These are phyloP conservation scores for Magnolia kwangsiensis DNA, from an alignment of 164 flowering plant genomes.

Conservation along the genomic window DNA sequence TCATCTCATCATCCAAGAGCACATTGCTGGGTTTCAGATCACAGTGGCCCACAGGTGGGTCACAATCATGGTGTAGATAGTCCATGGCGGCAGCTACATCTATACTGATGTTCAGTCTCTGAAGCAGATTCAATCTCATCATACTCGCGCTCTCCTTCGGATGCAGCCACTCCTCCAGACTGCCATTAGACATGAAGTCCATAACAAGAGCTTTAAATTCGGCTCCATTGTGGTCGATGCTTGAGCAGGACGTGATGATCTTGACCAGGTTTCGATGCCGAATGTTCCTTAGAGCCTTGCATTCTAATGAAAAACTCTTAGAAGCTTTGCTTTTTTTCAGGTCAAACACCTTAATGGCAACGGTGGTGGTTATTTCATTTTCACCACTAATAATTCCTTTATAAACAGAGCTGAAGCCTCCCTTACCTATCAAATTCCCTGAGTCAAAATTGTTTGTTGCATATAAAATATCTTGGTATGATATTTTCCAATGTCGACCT, in stretches of 20 bases:
- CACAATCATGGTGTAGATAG: constrained; percentile 13
- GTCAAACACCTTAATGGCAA: constrained; percentile 26
- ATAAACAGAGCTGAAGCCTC: constrained; percentile 22
- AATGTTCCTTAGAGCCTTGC: constrained; percentile 18
- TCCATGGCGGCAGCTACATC: constrained; percentile 9
- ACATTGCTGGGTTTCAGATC: constrained; percentile 12
- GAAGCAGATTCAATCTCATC: background rate
- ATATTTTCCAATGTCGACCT: background rate
- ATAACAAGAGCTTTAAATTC: constrained; percentile 13
- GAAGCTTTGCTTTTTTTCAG: constrained; percentile 15
- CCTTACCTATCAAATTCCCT: constrained; percentile 18
- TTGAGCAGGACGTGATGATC: constrained; percentile 9
- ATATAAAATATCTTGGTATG: constrained; percentile 17
- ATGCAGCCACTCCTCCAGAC: constrained; percentile 9
- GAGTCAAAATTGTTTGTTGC: constrained; percentile 21
- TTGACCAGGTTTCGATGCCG: constrained; percentile 10
- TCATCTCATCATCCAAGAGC: constrained; percentile 10
- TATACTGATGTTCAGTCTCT: constrained; percentile 3
- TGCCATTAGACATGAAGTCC: constrained; percentile 14
- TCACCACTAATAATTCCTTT: constrained; percentile 7
- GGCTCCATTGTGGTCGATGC: background rate
- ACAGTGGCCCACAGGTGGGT: constrained; percentile 5
- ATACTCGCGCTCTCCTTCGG: background rate
- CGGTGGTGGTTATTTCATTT: background rate
- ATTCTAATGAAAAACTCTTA: constrained; percentile 22